phyloP scores from a whole-genome alignment of 2,329 filamentous ascomycete genomes.

The Phoma sp. region DNA sequence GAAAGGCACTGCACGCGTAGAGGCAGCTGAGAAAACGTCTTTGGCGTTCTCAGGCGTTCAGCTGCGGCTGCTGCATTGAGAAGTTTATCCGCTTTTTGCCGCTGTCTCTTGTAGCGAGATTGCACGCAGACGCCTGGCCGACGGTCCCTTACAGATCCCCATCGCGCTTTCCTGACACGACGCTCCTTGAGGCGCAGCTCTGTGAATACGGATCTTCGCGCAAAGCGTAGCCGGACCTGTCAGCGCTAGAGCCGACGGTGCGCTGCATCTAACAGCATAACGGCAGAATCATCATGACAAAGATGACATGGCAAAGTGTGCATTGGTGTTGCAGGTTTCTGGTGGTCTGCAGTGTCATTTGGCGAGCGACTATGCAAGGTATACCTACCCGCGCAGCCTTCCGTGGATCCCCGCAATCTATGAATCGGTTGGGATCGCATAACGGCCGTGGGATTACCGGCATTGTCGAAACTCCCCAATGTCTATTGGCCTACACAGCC shows the following conservation, averaged over 20 bases:
- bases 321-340: background rate
- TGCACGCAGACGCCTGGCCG: background rate
- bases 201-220: background rate
- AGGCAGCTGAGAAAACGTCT: background rate
- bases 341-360: background rate
- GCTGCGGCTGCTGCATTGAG: conserved; percentile 5
- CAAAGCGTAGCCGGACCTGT: background rate
- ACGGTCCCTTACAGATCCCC: background rate
- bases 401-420: background rate
- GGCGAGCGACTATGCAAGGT: background rate
- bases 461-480: background rate
- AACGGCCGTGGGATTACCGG: background rate
- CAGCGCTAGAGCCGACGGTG: background rate
- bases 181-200: background rate
- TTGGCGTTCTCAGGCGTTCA: background rate
- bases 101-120: conserved; percentile 1
- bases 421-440: background rate
- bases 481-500: background rate
- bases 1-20: conserved; percentile 10
- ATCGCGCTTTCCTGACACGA: background rate
- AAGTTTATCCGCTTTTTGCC: conserved; percentile 7
- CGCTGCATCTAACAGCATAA: background rate
- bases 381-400: background rate
- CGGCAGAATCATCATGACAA: background rate
- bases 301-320: background rate